These are phyloP conservation scores for Venturia effusa DNA, from an alignment of 2,329 filamentous ascomycete genomes.

Conservation along the genomic window DNA sequence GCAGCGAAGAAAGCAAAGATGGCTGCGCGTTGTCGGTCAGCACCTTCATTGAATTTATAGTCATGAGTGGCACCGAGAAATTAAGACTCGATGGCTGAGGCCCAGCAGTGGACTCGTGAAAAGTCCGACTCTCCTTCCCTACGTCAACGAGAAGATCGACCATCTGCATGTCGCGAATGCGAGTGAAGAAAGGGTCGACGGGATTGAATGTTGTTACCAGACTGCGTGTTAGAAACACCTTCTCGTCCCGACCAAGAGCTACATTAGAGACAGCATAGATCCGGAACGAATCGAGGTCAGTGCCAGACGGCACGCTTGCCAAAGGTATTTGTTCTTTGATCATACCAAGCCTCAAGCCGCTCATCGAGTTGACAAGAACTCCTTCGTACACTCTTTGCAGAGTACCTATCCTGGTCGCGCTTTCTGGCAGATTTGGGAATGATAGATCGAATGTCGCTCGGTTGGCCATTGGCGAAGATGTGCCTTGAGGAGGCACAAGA, in stretches of 20 bases:
- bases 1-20: slow-evolving; percentile 22
- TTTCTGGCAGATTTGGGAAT: slow-evolving; percentile 47
- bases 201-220: slow-evolving; percentile 57
- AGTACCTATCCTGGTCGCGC: slow-evolving; percentile 34
- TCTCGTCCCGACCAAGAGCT: slow-evolving; percentile 76
- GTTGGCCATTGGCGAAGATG: slow-evolving; percentile 60
- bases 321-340: slow-evolving; percentile 43
- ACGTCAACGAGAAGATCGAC: slow-evolving; percentile 63
- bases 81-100: slow-evolving; percentile 1
- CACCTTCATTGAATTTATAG: slow-evolving; percentile 16
- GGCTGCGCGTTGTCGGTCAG: slow-evolving; percentile 9
- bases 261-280: slow-evolving; percentile 75
- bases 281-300: slow-evolving; percentile 43
- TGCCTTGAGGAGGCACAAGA: slow-evolving; percentile 65
- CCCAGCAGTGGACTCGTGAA: background rate
- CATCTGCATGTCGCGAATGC: slow-evolving; percentile 60
- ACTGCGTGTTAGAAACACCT: slow-evolving; percentile 66
- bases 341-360: slow-evolving; percentile 53
- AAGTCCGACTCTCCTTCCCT: background rate
- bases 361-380: slow-evolving; percentile 49
- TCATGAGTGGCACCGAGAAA: slow-evolving; percentile 10
- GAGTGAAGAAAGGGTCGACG: slow-evolving; percentile 73
- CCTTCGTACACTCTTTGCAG: slow-evolving; percentile 49
- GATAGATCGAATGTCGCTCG: slow-evolving; percentile 62
- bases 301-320: slow-evolving; percentile 8